Evolutionary conservation across 352 stramenopile species (phyloP).

Genomic region (Thalassiosira hispida): DNA sequence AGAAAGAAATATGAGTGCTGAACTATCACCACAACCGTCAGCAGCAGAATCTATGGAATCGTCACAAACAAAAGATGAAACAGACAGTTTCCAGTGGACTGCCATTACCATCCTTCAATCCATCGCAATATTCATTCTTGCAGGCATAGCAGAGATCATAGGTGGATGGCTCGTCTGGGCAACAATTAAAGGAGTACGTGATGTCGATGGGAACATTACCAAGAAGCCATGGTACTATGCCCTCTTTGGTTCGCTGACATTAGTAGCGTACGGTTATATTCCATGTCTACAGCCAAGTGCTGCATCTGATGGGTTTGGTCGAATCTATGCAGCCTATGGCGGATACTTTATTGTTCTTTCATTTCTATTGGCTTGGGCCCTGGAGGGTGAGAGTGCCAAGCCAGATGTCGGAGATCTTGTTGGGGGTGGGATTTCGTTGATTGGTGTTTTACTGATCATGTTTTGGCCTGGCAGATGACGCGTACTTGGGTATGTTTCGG

Average conservation of each 20-base stretch:
- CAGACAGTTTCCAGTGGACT: conserved; percentile 67
- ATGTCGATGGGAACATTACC: neutral
- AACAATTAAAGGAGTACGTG: conserved; percentile 49
- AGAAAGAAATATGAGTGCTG: conserved; percentile 10
- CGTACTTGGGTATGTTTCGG: neutral
- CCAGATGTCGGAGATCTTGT: conserved; percentile 83
- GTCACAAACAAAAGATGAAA: conserved; percentile 22
- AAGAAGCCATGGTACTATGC: conserved; percentile 81
- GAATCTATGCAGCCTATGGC: conserved; percentile 87
- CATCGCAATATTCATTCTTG: conserved; percentile 77
- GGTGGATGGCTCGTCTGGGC: conserved; percentile 85
- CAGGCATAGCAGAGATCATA: conserved; percentile 82
- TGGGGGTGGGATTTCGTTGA: conserved; percentile 76
- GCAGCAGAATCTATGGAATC: neutral
- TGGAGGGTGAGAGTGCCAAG: conserved; percentile 72
- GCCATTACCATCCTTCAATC: conserved; percentile 63
- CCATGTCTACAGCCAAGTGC: conserved; percentile 78
- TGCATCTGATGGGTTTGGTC: conserved; percentile 68
- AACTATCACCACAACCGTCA: conserved; percentile 7
- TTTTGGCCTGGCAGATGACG: conserved; percentile 79
- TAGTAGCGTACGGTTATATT: conserved; percentile 82
- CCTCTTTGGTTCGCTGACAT: conserved; percentile 66
- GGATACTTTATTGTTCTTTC: conserved; percentile 86
- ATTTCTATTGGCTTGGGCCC: conserved; percentile 81
- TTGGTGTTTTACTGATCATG: conserved; percentile 79